Evolutionary conservation across 2,329 filamentous ascomycete species (phyloP), one percentile per base, ranked within the genome.

Genomic region (Septoria linicola): DNA sequence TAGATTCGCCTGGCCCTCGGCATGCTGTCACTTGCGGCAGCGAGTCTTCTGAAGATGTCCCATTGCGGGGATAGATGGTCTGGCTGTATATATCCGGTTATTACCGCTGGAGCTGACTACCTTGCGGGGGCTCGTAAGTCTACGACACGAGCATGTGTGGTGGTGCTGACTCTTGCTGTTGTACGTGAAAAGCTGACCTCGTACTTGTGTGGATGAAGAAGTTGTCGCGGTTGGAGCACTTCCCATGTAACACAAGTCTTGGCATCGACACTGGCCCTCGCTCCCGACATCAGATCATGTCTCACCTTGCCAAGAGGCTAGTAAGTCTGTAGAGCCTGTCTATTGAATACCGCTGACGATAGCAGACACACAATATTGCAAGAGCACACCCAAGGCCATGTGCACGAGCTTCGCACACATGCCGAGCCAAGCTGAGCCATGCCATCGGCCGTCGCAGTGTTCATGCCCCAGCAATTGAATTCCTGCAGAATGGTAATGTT

Each of bases 401-500:
- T 34, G n/a, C 31, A 34, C 14, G 11, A 16, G 14, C 31, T 4
- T 6, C 31, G n/a, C 10, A 5, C 10, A 27, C 23, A 27, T 10
- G 10, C 5, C 23, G 31, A 16, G 5, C 31, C n/a, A 16, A 34
- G 5, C n/a, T 34, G 11, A 13, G 14, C 31, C 31, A 34, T n/a
- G 31, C 5, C 4, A 39, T n/a, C 8, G 20, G 19, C 8, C 32
- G 34, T 16, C 31, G 43, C 14, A 14, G 20, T 13, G 52, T 57
- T 10, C 57, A 59, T 35, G 54, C 47, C 7, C 51, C 53, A 43
- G 62, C 60, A 8, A 65, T 62, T 13, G 64, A 66, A 49, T 65
- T 63, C 32, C 51, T 66, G 2, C 63, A 63, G 19, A 55, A 49
- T n/a, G 59, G 62, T 41, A 62, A 59, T 39, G 49, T 69, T 3